Conservation (phyloP, 768 basidiomycete species). For the Pleurotus citrinopileatus region DNA sequence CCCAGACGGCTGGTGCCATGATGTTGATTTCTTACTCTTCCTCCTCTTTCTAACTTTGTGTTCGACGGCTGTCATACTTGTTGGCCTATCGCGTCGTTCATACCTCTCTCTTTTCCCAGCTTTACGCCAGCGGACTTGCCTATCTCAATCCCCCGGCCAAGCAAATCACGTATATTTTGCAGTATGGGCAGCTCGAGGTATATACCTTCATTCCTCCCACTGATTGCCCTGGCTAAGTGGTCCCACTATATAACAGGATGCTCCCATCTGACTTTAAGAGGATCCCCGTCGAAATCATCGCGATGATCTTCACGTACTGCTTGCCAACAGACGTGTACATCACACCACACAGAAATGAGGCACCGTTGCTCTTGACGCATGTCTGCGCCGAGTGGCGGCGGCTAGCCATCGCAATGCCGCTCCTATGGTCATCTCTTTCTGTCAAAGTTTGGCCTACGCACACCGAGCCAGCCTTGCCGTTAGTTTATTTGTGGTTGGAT, state of each 20-base stretch:
- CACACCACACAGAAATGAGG: constrained; percentile 1
- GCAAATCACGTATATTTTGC: not conserved
- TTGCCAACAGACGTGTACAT: constrained; percentile 43
- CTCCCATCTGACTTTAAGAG: not conserved
- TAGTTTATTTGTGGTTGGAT: constrained; percentile 6
- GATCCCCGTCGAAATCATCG: constrained; percentile 27
- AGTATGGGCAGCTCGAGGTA: not conserved
- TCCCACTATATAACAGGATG: not conserved
- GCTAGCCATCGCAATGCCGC: constrained; percentile 4
- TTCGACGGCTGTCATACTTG: not conserved
- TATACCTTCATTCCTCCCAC: too few relatives aligned
- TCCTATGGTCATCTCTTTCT: constrained; percentile 8
- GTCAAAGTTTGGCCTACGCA: constrained; percentile 4
- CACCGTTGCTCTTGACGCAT: constrained; percentile 9
- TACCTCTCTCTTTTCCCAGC: not conserved
- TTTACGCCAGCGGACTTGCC: not conserved
- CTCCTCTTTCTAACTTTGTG: not conserved
- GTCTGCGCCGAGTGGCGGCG: constrained; percentile 9
- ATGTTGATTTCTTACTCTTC: constrained; percentile 2
- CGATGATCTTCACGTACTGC: constrained; percentile 52
- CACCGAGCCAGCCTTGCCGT: constrained; percentile 3
- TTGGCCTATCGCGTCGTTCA: not conserved
- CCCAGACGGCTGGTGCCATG: constrained; percentile 2
- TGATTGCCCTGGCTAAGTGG: not conserved
- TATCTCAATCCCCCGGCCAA: not conserved